phyloP scores from a whole-genome alignment of 495 filamentous ascomycete genomes.

The Penicillium maclennaniae region DNA sequence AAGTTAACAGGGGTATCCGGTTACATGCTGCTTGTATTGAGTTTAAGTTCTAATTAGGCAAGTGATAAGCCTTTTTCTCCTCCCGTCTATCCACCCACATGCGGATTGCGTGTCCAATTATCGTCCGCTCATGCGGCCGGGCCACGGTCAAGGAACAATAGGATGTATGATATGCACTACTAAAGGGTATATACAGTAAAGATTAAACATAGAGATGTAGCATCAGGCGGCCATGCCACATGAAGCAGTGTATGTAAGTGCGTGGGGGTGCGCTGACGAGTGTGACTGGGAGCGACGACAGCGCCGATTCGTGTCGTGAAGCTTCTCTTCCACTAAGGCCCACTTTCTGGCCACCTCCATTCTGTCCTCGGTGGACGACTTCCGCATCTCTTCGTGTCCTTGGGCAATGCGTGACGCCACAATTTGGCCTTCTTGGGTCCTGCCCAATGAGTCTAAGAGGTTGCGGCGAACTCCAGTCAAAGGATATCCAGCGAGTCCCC shows the following conservation, averaged over 20 bases:
- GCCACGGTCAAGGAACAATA: neutral
- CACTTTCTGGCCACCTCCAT: conserved; percentile 20
- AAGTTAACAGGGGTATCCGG: neutral
- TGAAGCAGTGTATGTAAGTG: neutral
- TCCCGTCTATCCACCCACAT: neutral
- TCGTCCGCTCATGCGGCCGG: neutral
- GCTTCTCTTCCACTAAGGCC: conserved; percentile 13
- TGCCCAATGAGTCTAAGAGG: conserved; percentile 50
- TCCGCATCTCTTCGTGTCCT: conserved; percentile 25
- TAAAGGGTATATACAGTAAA: neutral
- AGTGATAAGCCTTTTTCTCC: neutral
- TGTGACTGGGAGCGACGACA: neutral
- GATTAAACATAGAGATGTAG: neutral
- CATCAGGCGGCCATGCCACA: neutral
- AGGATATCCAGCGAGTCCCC: conserved; percentile 65
- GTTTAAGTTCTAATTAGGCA: neutral
- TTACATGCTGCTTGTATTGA: neutral
- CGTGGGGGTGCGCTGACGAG: neutral
- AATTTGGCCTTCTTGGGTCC: conserved; percentile 12
- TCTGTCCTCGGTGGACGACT: conserved; percentile 14
- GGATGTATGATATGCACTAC: neutral
- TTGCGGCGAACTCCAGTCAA: conserved; percentile 72
- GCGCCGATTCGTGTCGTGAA: neutral
- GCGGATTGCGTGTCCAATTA: neutral
- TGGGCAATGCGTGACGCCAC: conserved; percentile 22